phyloP scores from a whole-genome alignment of 805 yeast species.

The Metschnikowia borealis region DNA sequence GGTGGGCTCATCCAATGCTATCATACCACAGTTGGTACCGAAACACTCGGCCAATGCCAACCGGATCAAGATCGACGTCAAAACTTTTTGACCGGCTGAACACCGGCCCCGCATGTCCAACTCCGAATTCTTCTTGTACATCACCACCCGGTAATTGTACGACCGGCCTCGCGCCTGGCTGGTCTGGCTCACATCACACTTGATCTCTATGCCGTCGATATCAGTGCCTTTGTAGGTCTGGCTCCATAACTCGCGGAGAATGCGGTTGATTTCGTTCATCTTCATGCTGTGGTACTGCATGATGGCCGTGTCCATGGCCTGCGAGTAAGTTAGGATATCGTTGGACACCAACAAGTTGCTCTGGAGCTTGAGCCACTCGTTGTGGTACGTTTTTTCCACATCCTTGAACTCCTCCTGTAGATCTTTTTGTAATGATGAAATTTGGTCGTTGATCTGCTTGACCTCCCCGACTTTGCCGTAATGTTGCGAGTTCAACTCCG shows the following conservation, averaged over 20 bases:
- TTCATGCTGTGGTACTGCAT: constrained; percentile 88
- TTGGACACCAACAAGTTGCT: constrained; percentile 72
- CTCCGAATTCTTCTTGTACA: constrained; percentile 89
- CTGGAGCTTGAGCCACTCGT: constrained; percentile 72
- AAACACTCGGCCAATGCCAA: constrained; percentile 93
- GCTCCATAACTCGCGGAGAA: constrained; percentile 90
- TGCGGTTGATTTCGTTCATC: constrained; percentile 88
- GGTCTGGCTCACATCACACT: constrained; percentile 60
- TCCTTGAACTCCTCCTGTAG: constrained; percentile 66
- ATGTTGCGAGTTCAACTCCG: constrained; percentile 55
- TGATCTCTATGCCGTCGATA: constrained; percentile 82
- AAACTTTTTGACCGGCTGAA: constrained; percentile 95
- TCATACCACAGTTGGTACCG: constrained; percentile 91
- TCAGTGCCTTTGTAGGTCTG: constrained; percentile 93
- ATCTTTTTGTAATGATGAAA: constrained; percentile 52
- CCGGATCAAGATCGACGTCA: constrained; percentile 88
- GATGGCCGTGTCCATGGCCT: constrained; percentile 86
- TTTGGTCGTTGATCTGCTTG: constrained; percentile 74
- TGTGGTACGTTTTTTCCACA: constrained; percentile 58
- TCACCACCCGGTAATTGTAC: constrained; percentile 89
- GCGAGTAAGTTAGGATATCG: constrained; percentile 76
- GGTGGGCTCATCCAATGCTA: constrained; percentile 96
- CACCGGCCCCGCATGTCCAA: constrained; percentile 98
- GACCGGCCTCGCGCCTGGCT: constrained; percentile 51
- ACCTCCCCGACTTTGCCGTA: constrained; percentile 84